phyloP scores from a whole-genome alignment of 2,329 filamentous ascomycete species.

The Clonostachys rhizophaga region DNA sequence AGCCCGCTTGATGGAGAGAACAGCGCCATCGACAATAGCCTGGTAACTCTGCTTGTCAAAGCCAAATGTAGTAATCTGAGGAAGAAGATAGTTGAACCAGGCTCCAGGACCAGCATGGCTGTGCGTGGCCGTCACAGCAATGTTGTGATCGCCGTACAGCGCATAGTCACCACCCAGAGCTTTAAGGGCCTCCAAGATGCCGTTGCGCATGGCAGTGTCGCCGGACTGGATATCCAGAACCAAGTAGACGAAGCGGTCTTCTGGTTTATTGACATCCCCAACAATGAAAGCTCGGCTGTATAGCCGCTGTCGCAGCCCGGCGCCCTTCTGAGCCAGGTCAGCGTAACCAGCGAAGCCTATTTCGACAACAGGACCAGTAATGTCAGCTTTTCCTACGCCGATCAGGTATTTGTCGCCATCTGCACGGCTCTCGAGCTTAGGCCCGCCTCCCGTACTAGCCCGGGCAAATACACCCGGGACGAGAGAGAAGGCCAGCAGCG shows the following conservation, averaged over 20 bases:
- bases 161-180: constrained; percentile 67
- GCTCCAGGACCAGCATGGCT: constrained; percentile 88
- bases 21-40: constrained; percentile 81
- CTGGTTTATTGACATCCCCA: constrained; percentile 58
- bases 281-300: constrained; percentile 90
- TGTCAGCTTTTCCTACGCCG: constrained; percentile 53
- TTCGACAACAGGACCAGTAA: constrained; percentile 76
- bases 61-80: constrained; percentile 83
- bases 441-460: not conserved
- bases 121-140: constrained; percentile 89
- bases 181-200: constrained; percentile 73
- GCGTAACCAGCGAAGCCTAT: constrained; percentile 92
- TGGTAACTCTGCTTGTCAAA: constrained; percentile 84
- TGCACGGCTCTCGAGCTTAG: not conserved
- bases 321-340: constrained; percentile 74
- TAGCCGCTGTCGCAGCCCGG: constrained; percentile 79
- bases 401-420: constrained; percentile 37
- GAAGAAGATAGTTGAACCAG: constrained; percentile 91
- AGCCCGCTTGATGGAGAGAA: constrained; percentile 77
- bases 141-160: constrained; percentile 72
- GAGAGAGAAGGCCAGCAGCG: not conserved
- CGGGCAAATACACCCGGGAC: no score
- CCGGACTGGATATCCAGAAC: constrained; percentile 84
- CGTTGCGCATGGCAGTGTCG: constrained; percentile 82
- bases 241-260: constrained; percentile 78